Percentiles rank a stretch among this genome's conserved stretches.
phyloP scores from a whole-genome alignment of 257 asterid species.

The Linderniella brevidens region DNA sequence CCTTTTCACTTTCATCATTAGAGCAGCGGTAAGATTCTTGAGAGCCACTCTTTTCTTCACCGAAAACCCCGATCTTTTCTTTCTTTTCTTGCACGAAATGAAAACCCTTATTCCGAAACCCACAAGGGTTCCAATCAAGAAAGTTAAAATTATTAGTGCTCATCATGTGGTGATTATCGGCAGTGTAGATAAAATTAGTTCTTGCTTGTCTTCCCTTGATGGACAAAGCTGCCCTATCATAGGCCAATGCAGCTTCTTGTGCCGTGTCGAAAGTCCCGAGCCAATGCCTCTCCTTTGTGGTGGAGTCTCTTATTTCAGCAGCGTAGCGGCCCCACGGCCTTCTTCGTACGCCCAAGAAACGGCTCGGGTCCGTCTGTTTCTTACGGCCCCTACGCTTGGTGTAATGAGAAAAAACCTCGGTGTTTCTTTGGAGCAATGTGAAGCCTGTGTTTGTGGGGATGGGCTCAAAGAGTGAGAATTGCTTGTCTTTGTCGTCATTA shows the following conservation, averaged over 20 bases:
- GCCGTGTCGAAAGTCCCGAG: conserved; percentile 93
- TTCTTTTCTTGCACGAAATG: no score
- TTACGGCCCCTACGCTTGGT: conserved; percentile 65
- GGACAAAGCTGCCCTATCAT: conserved; percentile 85
- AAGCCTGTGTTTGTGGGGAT: conserved; percentile 64
- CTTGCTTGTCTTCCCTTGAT: conserved; percentile 82
- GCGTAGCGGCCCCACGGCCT: conserved; percentile 98
- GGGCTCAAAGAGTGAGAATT: conserved; percentile 60
- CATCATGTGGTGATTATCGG: no score
- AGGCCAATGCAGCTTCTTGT: conserved; percentile 94
- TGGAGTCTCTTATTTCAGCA: conserved; percentile 87
- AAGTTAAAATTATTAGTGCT: no score
- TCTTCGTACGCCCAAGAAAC: conserved; percentile 80
- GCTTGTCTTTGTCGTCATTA: conserved; percentile 13
- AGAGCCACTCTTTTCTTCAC: no score
- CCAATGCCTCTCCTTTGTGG: conserved; percentile 91
- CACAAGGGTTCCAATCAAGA: no score
- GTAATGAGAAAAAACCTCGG: conserved; percentile 40
- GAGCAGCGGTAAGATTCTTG: no score
- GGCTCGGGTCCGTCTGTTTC: conserved; percentile 65
- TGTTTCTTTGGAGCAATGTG: conserved; percentile 75
- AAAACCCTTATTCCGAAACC: no score
- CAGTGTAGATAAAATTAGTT: conserved; percentile 67
- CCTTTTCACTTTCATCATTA: no score
- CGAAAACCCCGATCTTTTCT: no score